Evolutionary conservation across 331 rosid species (phyloP).

Genomic region (Arachis monticola): DNA sequence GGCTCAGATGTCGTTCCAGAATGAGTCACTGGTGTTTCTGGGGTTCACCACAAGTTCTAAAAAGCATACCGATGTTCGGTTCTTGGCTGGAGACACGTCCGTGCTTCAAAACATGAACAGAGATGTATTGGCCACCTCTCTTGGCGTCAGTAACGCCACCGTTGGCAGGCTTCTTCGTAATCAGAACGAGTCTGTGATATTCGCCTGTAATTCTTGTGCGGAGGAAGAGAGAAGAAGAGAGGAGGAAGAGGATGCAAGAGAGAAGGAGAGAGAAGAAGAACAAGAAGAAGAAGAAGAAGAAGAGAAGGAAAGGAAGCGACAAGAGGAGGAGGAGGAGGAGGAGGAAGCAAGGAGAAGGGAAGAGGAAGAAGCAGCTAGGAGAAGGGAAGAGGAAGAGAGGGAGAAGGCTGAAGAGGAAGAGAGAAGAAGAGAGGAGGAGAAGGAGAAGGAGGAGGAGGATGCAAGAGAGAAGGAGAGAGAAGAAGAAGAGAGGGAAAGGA

Average conservation of each 20-base stretch:
- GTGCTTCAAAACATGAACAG: conserved; percentile 58
- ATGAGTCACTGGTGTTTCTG: conserved; percentile 68
- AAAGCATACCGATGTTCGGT: conserved; percentile 60
- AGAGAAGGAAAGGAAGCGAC: neutral
- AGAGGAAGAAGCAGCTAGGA: conserved; percentile 30
- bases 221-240: conserved; percentile 59
- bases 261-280: conserved; percentile 11
- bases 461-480: neutral
- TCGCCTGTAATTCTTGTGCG: conserved; percentile 77
- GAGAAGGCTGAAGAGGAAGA: neutral
- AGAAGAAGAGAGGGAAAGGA: neutral
- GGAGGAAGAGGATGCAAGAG: neutral
- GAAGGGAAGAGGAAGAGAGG: conserved; percentile 17
- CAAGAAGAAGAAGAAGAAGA: neutral
- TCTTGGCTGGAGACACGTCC: conserved; percentile 71
- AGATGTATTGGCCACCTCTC: conserved; percentile 63
- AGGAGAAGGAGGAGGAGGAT: neutral
- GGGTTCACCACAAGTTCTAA: conserved; percentile 72
- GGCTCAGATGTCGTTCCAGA: conserved; percentile 86
- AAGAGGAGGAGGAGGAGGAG: neutral
- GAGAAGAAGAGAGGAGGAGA: neutral
- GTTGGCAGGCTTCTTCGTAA: conserved; percentile 56
- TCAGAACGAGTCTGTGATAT: conserved; percentile 56
- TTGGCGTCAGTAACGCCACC: conserved; percentile 56
- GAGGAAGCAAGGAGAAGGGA: neutral